phyloP scores from a whole-genome alignment of 2,329 filamentous ascomycete genomes.

The Dactylellina cionopaga region DNA sequence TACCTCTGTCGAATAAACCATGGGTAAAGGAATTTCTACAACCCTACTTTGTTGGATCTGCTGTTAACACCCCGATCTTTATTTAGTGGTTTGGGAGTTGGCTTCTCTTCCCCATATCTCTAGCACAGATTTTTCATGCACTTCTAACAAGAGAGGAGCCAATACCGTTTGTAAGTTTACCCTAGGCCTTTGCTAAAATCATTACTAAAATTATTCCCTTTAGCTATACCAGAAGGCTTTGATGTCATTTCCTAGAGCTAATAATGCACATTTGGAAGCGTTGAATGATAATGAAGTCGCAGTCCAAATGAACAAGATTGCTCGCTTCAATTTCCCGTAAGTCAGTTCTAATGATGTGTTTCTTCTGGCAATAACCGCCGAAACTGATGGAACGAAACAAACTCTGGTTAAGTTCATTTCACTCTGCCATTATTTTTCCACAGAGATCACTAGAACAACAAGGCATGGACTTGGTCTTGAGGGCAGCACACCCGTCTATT shows the following conservation, averaged over 20 bases:
- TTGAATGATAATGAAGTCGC: background rate
- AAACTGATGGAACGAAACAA: background rate
- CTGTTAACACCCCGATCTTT: background rate
- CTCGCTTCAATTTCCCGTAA: conserved; percentile 37
- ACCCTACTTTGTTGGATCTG: background rate
- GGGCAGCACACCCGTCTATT: conserved; percentile 44
- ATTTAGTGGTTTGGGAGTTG: conserved; percentile 44
- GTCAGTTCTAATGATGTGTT: background rate
- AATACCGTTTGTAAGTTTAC: conserved; percentile 27
- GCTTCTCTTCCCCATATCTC: conserved; percentile 33
- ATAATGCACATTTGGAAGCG: background rate
- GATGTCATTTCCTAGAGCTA: conserved; percentile 22
- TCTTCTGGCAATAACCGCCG: background rate
- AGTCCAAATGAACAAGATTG: conserved; percentile 18
- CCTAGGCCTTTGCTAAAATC: background rate
- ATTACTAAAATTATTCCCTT: background rate
- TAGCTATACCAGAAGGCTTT: conserved; percentile 30
- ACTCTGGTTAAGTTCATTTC: conserved; percentile 13
- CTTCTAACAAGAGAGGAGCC: conserved; percentile 3
- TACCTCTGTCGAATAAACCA: conserved; percentile 1
- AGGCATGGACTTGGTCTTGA: background rate
- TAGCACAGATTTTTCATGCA: conserved; percentile 34
- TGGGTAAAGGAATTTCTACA: conserved; percentile 20
- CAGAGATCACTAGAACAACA: background rate
- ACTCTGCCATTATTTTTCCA: conserved; percentile 38